These are phyloP conservation scores for Clonostachys byssicola DNA, from an alignment of 2,329 filamentous ascomycete species.

Conservation along the genomic window DNA sequence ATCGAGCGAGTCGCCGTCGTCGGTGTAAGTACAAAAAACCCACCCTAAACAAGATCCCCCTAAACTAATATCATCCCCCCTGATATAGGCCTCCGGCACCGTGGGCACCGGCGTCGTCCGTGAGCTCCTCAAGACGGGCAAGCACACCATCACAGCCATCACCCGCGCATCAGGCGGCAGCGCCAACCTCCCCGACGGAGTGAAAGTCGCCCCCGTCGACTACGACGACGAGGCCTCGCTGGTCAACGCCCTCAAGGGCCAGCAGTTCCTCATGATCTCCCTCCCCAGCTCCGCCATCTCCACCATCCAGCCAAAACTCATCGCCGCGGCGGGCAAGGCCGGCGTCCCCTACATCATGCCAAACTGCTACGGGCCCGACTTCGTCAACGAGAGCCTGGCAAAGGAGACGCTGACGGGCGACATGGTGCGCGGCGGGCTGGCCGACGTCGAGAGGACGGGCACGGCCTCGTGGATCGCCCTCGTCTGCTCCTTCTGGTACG, in stretches of 20 bases:
- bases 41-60: neutral
- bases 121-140: constrained; percentile 40
- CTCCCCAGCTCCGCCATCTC: constrained; percentile 30
- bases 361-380: constrained; percentile 33
- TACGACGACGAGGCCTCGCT: constrained; percentile 37
- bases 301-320: constrained; percentile 36
- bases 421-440: neutral
- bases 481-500: constrained; percentile 47
- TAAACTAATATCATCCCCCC: neutral
- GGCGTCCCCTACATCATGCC: constrained; percentile 48
- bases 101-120: constrained; percentile 31
- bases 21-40: constrained; percentile 31
- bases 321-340: constrained; percentile 44
- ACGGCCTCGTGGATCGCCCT: constrained; percentile 21
- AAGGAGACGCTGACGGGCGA: constrained; percentile 17
- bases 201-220: constrained; percentile 33
- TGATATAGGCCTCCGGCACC: constrained; percentile 29
- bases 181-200: constrained; percentile 32
- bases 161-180: constrained; percentile 37
- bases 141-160: constrained; percentile 47
- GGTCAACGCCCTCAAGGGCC: constrained; percentile 41
- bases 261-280: constrained; percentile 51
- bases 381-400: constrained; percentile 15
- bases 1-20: constrained; percentile 40
- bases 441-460: constrained; percentile 28